These are phyloP conservation scores for Solanum chilense DNA, from an alignment of 257 asterid genomes.

Conservation along the genomic window DNA sequence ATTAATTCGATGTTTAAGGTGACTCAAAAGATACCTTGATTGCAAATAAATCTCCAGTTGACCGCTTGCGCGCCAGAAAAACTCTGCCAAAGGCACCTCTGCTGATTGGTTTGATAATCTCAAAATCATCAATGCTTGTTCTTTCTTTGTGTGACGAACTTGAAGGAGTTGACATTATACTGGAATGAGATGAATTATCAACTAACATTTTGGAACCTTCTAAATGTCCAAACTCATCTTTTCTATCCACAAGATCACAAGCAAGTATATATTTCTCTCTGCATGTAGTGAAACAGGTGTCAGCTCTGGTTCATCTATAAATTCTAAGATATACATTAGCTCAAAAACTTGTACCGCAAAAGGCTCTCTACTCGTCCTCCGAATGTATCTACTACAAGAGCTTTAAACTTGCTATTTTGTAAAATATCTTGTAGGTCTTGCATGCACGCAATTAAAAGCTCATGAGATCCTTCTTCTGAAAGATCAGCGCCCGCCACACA, in stretches of 20 bases:
- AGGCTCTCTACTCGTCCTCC: constrained; percentile 84
- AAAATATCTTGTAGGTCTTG: constrained; percentile 74
- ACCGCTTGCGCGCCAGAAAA: constrained; percentile 77
- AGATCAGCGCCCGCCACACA: constrained; percentile 64
- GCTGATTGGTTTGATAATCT: constrained; percentile 82
- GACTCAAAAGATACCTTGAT: constrained; percentile 47
- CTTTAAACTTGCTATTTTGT: constrained; percentile 64
- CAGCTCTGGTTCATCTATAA: constrained; percentile 2
- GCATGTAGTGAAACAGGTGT: constrained; percentile 28
- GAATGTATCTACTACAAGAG: constrained; percentile 85
- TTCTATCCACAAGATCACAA: constrained; percentile 56
- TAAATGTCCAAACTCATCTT: constrained; percentile 38
- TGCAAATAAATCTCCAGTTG: constrained; percentile 94
- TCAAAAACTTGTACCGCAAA: constrained; percentile 39
- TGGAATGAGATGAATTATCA: constrained; percentile 67
- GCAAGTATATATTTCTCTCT: constrained; percentile 85
- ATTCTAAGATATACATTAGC: neutral
- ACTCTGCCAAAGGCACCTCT: constrained; percentile 97
- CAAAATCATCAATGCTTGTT: constrained; percentile 82
- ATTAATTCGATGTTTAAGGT: neutral
- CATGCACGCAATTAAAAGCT: constrained; percentile 69
- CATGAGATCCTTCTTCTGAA: constrained; percentile 64
- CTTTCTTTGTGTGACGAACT: constrained; percentile 66
- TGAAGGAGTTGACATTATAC: constrained; percentile 72
- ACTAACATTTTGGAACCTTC: constrained; percentile 46